These are phyloP conservation scores for Aspergillus nanangensis DNA, from an alignment of 495 filamentous ascomycete species.

Conservation along the genomic window DNA sequence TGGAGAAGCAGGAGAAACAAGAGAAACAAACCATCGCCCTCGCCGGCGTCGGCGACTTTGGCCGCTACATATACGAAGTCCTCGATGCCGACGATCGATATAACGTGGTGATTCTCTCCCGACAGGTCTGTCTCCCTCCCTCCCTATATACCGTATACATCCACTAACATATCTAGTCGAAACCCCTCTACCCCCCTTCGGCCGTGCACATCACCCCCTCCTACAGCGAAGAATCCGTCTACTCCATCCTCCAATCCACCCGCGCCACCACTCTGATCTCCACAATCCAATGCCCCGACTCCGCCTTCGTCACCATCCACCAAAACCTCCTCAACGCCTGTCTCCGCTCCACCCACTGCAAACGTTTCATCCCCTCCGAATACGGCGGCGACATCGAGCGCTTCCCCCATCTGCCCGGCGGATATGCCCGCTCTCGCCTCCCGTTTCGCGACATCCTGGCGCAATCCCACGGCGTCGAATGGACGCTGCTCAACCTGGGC, in stretches of 20 bases:
- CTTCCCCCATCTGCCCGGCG: conserved; percentile 12
- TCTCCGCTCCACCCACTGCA: conserved; percentile 7
- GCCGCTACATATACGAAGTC: too few species aligned
- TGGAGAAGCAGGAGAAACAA: too few species aligned
- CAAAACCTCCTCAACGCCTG: conserved; percentile 13
- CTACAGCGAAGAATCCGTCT: too few species aligned
- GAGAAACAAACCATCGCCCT: too few species aligned
- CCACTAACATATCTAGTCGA: too few species aligned
- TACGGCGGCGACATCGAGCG: conserved; percentile 18
- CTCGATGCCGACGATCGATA: too few species aligned
- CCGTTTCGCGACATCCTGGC: conserved; percentile 14
- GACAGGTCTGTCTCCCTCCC: too few species aligned
- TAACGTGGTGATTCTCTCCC: too few species aligned
- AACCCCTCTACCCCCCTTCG: too few species aligned
- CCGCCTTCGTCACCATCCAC: conserved; percentile 5
- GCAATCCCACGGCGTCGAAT: conserved; percentile 3
- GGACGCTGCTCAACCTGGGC: conserved; percentile 19
- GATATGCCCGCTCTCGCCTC: conserved; percentile 10
- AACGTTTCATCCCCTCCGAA: conserved; percentile 24
- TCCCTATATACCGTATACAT: too few species aligned
- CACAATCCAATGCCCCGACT: conserved; percentile 6
- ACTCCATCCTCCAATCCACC: conserved; percentile 3
- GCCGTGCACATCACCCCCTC: too few species aligned
- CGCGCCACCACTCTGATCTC: conserved; percentile 7
- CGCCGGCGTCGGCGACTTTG: too few species aligned